phyloP scores from a whole-genome alignment of 129 eudicot species.

The Tagetes erecta region DNA sequence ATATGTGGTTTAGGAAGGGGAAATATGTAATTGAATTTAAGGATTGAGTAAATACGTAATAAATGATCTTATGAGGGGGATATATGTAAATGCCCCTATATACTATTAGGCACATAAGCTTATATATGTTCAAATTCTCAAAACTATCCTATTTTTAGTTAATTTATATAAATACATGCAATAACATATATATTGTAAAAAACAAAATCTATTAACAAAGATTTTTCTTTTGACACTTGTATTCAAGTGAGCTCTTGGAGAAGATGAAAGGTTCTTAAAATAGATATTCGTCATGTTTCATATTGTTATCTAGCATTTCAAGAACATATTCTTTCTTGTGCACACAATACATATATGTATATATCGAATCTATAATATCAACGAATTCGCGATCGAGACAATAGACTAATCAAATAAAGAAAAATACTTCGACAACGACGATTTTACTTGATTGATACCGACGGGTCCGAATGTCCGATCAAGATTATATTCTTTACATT shows the following conservation, averaged over 20 bases:
- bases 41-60: no score
- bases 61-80: no score
- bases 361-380: conserved; percentile 25
- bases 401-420: conserved; percentile 36
- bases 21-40: no score
- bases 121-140: no score
- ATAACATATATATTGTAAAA: not conserved
- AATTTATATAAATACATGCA: no score
- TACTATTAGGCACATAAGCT: no score
- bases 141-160: no score
- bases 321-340: conserved; percentile 33
- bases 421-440: conserved; percentile 17
- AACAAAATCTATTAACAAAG: conserved; percentile 12
- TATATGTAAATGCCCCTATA: no score
- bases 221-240: conserved; percentile 9
- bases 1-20: no score
- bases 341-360: not conserved
- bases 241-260: conserved; percentile 34
- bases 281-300: conserved; percentile 32
- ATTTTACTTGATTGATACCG: conserved; percentile 28
- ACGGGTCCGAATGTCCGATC: conserved; percentile 5
- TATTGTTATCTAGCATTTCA: conserved; percentile 15
- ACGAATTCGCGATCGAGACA: conserved; percentile 38
- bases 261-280: conserved; percentile 22
- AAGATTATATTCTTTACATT: conserved; percentile 17